A percentile compares a stretch with the other conserved stretches of the same genome.
These are phyloP conservation scores for Huiozyma sinensis DNA, from an alignment of 805 yeast species.

Conservation along the genomic window DNA sequence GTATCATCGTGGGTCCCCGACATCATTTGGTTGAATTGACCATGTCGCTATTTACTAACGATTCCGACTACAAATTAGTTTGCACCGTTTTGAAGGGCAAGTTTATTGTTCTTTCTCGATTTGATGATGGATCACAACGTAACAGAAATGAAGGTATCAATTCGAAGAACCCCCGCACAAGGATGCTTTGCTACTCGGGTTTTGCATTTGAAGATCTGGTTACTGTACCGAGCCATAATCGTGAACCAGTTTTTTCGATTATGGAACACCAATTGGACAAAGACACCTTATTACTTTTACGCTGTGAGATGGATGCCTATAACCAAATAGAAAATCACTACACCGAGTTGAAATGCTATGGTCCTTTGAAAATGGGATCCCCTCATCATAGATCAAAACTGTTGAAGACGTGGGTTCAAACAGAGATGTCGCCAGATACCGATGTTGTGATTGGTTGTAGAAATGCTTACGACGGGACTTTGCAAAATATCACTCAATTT, in stretches of 20 bases:
- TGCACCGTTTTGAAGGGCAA: constrained; percentile 12
- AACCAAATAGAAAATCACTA: constrained; percentile 11
- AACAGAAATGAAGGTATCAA: background rate
- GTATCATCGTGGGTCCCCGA: constrained; percentile 20
- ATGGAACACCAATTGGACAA: constrained; percentile 15
- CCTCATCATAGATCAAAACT: constrained; percentile 21
- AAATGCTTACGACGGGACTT: constrained; percentile 15
- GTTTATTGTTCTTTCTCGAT: constrained; percentile 11
- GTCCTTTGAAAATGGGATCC: constrained; percentile 13
- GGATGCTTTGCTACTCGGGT: constrained; percentile 16
- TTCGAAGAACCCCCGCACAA: background rate
- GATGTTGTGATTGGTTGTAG: constrained; percentile 24
- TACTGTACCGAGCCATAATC: constrained; percentile 1
- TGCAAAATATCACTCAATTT: constrained; percentile 16
- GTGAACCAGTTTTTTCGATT: constrained; percentile 11
- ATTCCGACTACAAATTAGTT: constrained; percentile 5
- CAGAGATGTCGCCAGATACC: constrained; percentile 18
- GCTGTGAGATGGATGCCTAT: constrained; percentile 27
- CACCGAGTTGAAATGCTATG: constrained; percentile 25
- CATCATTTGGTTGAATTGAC: constrained; percentile 22
- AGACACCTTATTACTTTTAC: constrained; percentile 14
- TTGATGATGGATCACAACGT: constrained; percentile 5
- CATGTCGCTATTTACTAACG: constrained; percentile 15
- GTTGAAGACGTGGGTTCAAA: constrained; percentile 27
- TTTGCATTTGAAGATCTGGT: constrained; percentile 24